phyloP scores from a whole-genome alignment of 1,139 yeast species.

The Pneumocystis oryctolagi region DNA sequence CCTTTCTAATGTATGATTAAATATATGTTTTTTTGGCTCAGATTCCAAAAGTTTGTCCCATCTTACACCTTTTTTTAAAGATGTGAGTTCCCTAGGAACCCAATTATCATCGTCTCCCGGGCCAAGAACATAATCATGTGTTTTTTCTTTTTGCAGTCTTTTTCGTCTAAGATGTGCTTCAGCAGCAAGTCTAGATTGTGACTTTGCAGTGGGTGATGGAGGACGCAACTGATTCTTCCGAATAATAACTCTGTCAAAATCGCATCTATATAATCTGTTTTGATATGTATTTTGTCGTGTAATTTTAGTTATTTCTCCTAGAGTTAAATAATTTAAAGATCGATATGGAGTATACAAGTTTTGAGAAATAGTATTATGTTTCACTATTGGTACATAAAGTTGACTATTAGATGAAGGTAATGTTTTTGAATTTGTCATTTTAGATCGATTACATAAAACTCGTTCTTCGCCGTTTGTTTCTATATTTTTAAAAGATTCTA shows the following conservation, averaged over 20 bases:
- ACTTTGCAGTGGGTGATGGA: conserved; percentile 10
- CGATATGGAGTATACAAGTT: conserved; percentile 5
- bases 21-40: conserved; percentile 1
- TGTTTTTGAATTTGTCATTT: not conserved
- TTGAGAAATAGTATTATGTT: not conserved
- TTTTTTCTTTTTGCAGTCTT: conserved; percentile 7
- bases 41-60: conserved; percentile 9
- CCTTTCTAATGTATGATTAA: conserved; percentile 6
- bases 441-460: not conserved
- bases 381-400: not conserved
- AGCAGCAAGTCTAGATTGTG: conserved; percentile 8
- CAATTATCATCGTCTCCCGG: conserved; percentile 12
- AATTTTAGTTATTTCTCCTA: conserved; percentile 11
- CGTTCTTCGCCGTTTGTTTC: not conserved
- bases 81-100: conserved; percentile 4
- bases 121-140: conserved; percentile 7
- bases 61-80: conserved; percentile 8
- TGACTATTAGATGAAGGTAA: not conserved
- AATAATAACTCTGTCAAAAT: conserved; percentile 10
- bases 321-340: conserved; percentile 8
- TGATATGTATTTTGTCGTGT: conserved; percentile 9
- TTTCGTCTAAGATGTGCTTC: conserved; percentile 7
- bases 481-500: not conserved
- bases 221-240: conserved; percentile 9
- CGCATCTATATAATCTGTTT: conserved; percentile 10